Evolutionary conservation across 1,139 yeast genomes (phyloP), one percentile per base, ranked within the genome.

Genomic region (Lodderomyces jiufengensis): DNA sequence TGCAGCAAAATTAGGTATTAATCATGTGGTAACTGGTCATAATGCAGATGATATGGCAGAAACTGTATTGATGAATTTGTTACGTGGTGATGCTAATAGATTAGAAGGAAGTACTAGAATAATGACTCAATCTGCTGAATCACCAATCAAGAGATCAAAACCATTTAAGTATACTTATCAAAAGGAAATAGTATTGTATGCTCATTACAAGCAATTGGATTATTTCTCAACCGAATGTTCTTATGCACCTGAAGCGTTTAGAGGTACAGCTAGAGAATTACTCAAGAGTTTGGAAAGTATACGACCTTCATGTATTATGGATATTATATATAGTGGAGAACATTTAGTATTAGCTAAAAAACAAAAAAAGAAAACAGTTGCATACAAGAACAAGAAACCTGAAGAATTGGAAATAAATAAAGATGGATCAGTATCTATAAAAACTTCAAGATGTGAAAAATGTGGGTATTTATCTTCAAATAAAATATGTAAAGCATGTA

Each of bases 1-100:
- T 2, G 97, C 97, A 2, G 82, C 85, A n/a, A 84, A 81, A 52
- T 65, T 92, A 24, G 88, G 82, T 0, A 88, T 94, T 33, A 70
- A 73, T 43, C 99, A 94, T 59, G 94, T 94, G 26, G 95, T 94
- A 2, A 94, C 99, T 0, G 99, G 99, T 2, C 99, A 94, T 60
- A 94, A 94, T 58, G 99, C 99, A 0, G 99, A 94, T 57, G 99
- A 94, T 60, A 84, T 94, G 85, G 99, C 99, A 0, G 99, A 94
- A 55, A 94, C 99, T 0, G 95, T 94, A 3, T 61, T 94, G 41
- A 90, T 94, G 97, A 94, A 94, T 58, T 61, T 92, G 30, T 63
- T 94, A 21, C 73, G 99, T 48, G 99, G 99, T n/a, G 99, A 94
- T 54, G 83, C 88, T 5, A 95, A 95, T 16, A 71, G 99, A 44